Evolutionary conservation across 2,329 filamentous ascomycete genomes (phyloP).

Genomic region (Sclerotinia glacialis): DNA sequence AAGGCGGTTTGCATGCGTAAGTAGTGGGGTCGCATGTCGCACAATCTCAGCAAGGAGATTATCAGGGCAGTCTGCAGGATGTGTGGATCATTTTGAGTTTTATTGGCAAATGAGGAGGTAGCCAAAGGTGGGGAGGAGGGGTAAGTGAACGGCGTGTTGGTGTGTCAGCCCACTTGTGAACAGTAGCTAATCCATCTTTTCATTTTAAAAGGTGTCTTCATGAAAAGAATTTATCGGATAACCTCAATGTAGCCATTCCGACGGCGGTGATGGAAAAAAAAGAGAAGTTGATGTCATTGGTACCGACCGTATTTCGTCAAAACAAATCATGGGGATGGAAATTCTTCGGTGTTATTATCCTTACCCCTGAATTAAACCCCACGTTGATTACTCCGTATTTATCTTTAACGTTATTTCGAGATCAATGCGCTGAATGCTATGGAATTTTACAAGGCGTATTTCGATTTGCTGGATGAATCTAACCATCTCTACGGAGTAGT

Average conservation of each 20-base stretch:
- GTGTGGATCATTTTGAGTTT: neutral
- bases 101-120: neutral
- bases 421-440: neutral
- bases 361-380: neutral
- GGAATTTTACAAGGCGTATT: too few species aligned
- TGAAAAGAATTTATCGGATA: neutral
- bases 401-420: neutral
- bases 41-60: neutral
- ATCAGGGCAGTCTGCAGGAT: neutral
- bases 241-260: neutral
- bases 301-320: neutral
- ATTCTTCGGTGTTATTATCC: neutral
- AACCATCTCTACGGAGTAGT: too few species aligned
- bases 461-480: too few species aligned
- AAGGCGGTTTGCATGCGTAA: neutral
- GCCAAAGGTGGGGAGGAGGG: conserved; percentile 2
- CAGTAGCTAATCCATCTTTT: neutral
- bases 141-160: neutral
- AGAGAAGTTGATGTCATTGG: neutral
- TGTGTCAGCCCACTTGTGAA: neutral
- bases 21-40: conserved; percentile 9
- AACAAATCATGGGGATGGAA: neutral
- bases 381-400: neutral
- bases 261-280: neutral
- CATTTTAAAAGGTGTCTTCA: conserved; percentile 1